These are phyloP conservation scores for Beauveria medogensis DNA, from an alignment of 2,329 filamentous ascomycete genomes.

Conservation along the genomic window DNA sequence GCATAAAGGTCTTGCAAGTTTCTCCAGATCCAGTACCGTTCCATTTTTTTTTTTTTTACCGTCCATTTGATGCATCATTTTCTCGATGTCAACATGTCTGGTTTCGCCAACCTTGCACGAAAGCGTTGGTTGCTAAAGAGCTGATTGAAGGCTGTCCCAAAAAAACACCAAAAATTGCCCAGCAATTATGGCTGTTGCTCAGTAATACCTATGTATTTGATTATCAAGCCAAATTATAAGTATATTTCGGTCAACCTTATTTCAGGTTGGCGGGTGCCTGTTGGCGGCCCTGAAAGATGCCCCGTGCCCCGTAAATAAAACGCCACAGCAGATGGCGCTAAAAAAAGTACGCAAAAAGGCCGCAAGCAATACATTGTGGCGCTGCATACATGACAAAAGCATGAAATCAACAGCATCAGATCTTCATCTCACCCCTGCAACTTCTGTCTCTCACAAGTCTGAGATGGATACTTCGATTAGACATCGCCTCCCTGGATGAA, in stretches of 20 bases:
- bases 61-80: too few relatives aligned
- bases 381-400: neutral
- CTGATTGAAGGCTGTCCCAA: too few relatives aligned
- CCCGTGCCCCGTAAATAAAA: neutral
- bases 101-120: too few relatives aligned
- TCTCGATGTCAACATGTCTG: too few relatives aligned
- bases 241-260: neutral
- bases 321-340: neutral
- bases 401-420: neutral
- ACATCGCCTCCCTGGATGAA: neutral
- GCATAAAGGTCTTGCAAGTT: neutral
- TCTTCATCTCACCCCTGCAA: neutral
- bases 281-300: too few relatives aligned
- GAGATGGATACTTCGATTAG: neutral
- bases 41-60: too few relatives aligned
- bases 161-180: too few relatives aligned
- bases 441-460: neutral
- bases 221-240: neutral
- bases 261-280: neutral
- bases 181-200: neutral
- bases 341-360: conserved; percentile 1
- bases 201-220: neutral
- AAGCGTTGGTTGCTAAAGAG: too few relatives aligned
- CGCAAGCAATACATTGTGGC: conserved; percentile 1
- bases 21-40: too few relatives aligned